Evolutionary conservation across 495 filamentous ascomycete species (phyloP).

Genomic region (Paragyromitra xinjiangensis): DNA sequence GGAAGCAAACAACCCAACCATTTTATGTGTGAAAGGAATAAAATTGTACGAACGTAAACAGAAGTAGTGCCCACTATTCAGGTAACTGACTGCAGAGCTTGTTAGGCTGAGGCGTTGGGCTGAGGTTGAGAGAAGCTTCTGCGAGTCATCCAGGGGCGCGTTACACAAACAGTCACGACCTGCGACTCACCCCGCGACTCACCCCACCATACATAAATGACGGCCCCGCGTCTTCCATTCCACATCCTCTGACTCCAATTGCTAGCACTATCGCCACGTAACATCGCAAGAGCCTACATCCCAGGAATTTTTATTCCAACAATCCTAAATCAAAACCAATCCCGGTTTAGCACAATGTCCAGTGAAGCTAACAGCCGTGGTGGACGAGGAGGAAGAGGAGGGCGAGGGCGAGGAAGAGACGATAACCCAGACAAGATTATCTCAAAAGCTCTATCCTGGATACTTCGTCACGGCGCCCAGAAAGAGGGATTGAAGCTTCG

Average conservation of each 20-base stretch:
- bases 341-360: slow-evolving; percentile 12
- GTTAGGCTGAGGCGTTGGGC: background rate
- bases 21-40: background rate
- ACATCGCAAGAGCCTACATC: background rate
- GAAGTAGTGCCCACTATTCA: background rate
- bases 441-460: slow-evolving; percentile 79
- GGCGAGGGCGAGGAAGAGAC: background rate
- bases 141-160: slow-evolving; percentile 1
- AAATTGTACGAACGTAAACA: background rate
- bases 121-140: slow-evolving; percentile 14
- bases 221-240: background rate
- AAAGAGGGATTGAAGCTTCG: slow-evolving; percentile 80
- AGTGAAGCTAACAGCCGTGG: background rate
- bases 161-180: slow-evolving; percentile 28
- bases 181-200: slow-evolving; percentile 16
- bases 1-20: background rate
- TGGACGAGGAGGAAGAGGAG: slow-evolving; percentile 16
- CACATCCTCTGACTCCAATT: background rate
- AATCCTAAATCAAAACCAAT: background rate
- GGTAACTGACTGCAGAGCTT: background rate
- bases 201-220: slow-evolving; percentile 14
- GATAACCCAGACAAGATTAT: slow-evolving; percentile 68
- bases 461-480: slow-evolving; percentile 84
- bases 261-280: background rate
- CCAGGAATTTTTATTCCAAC: background rate